These are phyloP conservation scores for Fragaria vesca DNA, from an alignment of 306 rosid genomes.

Conservation along the genomic window DNA sequence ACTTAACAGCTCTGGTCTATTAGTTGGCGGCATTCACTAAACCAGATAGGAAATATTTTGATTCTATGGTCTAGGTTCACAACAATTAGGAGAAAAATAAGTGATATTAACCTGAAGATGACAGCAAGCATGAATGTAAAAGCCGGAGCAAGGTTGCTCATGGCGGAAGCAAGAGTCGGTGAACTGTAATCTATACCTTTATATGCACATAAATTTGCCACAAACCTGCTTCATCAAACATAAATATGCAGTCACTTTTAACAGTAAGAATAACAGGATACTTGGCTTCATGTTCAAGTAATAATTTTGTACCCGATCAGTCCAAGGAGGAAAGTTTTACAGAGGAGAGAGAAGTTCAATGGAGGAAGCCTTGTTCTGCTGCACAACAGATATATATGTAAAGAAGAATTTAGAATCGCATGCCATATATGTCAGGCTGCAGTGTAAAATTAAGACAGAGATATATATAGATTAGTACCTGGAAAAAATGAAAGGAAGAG, in stretches of 20 bases:
- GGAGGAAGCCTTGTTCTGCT: conserved; percentile 52
- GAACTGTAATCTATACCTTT: conserved; percentile 51
- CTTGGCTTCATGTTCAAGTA: not conserved
- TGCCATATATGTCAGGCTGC: not conserved
- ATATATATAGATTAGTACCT: conserved; percentile 26
- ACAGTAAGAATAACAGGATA: not conserved
- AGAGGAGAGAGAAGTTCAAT: conserved; percentile 29
- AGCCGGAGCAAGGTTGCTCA: conserved; percentile 49
- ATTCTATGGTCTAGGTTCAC: not conserved
- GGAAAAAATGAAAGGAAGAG: conserved; percentile 44
- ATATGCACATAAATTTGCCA: conserved; percentile 30
- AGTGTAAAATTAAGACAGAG: not conserved
- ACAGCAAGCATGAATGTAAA: conserved; percentile 52
- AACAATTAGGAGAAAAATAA: not conserved
- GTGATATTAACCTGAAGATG: conserved; percentile 44
- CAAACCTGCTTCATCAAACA: conserved; percentile 30
- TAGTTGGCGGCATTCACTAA: not conserved
- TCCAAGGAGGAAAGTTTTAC: conserved; percentile 42
- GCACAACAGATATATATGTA: not conserved
- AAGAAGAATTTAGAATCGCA: not conserved
- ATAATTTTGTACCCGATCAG: conserved; percentile 39
- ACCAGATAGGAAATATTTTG: not conserved
- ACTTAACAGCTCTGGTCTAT: not conserved
- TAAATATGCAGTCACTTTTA: not conserved
- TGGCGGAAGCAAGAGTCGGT: conserved; percentile 47